phyloP scores from a whole-genome alignment of 768 basidiomycete genomes.

The Boletus barrowsii region DNA sequence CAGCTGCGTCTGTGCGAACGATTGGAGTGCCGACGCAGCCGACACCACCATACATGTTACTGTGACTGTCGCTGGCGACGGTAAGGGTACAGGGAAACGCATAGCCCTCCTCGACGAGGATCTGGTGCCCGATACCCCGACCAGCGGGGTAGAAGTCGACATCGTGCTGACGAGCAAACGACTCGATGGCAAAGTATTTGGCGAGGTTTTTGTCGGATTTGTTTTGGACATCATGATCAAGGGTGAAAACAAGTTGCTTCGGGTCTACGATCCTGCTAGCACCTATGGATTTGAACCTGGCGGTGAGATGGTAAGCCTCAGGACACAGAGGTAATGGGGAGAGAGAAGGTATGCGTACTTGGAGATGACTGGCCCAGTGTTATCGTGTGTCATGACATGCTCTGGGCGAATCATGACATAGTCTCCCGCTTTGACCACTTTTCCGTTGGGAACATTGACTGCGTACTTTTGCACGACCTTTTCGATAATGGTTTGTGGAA shows the following conservation, averaged over 20 bases:
- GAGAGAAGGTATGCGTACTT: constrained; percentile 56
- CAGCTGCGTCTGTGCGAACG: constrained; percentile 92
- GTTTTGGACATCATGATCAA: constrained; percentile 99
- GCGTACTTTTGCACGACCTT: constrained; percentile 98
- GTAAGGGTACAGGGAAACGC: constrained; percentile 95
- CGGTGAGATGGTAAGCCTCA: not conserved
- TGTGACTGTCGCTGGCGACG: constrained; percentile 94
- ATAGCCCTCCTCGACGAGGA: constrained; percentile 97
- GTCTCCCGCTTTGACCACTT: constrained; percentile 88
- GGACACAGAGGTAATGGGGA: not conserved
- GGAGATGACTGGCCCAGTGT: constrained; percentile 96
- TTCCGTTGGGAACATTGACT: constrained; percentile 79
- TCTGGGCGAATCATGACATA: constrained; percentile 99
- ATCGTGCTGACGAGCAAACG: constrained; percentile 78
- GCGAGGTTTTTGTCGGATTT: constrained; percentile 82
- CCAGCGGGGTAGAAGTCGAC: constrained; percentile 98
- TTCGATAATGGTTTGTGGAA: constrained; percentile 89
- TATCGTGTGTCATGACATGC: constrained; percentile 98
- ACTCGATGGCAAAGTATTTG: constrained; percentile 91
- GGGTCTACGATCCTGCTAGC: constrained; percentile 80
- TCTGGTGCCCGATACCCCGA: constrained; percentile 95
- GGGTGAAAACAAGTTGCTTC: constrained; percentile 87
- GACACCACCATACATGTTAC: constrained; percentile 99
- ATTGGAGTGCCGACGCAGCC: constrained; percentile 97
- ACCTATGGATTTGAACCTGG: constrained; percentile 91